Conservation (phyloP, 495 filamentous ascomycete species). For the Parachaetomium inaequale region DNA sequence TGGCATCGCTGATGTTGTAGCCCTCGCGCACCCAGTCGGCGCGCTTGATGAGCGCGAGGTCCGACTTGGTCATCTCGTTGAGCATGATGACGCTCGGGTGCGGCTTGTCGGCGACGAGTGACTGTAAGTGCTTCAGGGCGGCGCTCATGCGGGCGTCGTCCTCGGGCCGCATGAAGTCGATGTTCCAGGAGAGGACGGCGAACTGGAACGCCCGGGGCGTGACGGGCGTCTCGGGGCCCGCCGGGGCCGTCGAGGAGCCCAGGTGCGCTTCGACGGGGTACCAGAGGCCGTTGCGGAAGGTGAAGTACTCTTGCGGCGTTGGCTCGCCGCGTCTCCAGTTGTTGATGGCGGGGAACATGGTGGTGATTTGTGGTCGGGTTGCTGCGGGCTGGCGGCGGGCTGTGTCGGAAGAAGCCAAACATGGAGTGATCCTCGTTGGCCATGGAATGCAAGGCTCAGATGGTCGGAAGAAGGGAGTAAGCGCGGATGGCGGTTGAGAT, state of each 20-base stretch:
- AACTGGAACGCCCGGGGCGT: constrained; percentile 2
- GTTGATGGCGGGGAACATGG: background rate
- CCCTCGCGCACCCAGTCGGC: constrained; percentile 41
- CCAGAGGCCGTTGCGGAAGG: constrained; percentile 7
- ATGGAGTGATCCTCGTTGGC: background rate
- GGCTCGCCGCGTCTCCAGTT: constrained; percentile 2
- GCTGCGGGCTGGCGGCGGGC: too few relatives aligned
- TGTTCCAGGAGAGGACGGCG: constrained; percentile 45
- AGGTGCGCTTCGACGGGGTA: background rate
- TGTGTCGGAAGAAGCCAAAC: too few relatives aligned
- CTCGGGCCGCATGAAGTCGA: constrained; percentile 46
- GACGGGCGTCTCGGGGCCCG: background rate
- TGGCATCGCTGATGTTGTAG: constrained; percentile 50
- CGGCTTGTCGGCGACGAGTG: constrained; percentile 18
- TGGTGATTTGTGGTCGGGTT: background rate
- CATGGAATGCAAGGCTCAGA: background rate
- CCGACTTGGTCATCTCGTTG: constrained; percentile 46
- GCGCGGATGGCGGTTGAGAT: too few relatives aligned
- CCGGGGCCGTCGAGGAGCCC: background rate
- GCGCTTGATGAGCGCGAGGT: constrained; percentile 40
- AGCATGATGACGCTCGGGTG: constrained; percentile 45
- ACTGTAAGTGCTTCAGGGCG: constrained; percentile 41
- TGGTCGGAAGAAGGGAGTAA: background rate
- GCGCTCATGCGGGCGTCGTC: constrained; percentile 40
- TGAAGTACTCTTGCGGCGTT: constrained; percentile 6